Percentiles rank a stretch among this genome's conserved stretches.
Evolutionary conservation across 2,329 filamentous ascomycete species (phyloP).

Genomic region (Cladosporium sphaerospermum): DNA sequence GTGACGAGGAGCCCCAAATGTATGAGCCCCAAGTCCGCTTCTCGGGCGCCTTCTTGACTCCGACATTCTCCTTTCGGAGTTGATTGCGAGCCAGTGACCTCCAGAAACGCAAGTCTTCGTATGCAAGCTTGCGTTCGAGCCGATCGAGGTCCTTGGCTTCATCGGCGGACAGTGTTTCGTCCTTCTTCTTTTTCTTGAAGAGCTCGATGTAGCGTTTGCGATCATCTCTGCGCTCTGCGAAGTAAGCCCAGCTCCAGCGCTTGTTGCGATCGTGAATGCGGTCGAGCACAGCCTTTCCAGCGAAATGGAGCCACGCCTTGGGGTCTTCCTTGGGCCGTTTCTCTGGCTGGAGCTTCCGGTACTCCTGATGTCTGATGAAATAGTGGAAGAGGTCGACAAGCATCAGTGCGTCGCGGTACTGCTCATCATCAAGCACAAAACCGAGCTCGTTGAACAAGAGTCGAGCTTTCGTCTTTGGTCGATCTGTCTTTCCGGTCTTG

Average conservation of each 20-base stretch:
- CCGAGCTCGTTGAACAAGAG: slow-evolving; percentile 96
- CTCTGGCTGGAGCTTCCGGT: slow-evolving; percentile 87
- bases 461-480: slow-evolving; percentile 82
- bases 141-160: slow-evolving; percentile 67
- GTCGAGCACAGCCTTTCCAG: slow-evolving; percentile 76
- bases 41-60: slow-evolving; percentile 66
- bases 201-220: slow-evolving; percentile 82
- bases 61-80: slow-evolving; percentile 88
- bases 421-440: slow-evolving; percentile 92
- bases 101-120: slow-evolving; percentile 97
- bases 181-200: slow-evolving; percentile 85
- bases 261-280: slow-evolving; percentile 95
- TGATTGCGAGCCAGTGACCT: slow-evolving; percentile 89
- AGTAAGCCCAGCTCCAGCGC: slow-evolving; percentile 93
- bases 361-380: slow-evolving; percentile 95
- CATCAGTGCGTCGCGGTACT: slow-evolving; percentile 96
- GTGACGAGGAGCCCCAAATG: slow-evolving; percentile 68
- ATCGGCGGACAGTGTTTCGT: slow-evolving; percentile 58
- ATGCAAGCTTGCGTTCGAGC: slow-evolving; percentile 81
- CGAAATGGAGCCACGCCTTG: slow-evolving; percentile 85
- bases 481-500: slow-evolving; percentile 74
- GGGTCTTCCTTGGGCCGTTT: slow-evolving; percentile 82
- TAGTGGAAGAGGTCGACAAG: slow-evolving; percentile 98
- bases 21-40: slow-evolving; percentile 87
- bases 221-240: slow-evolving; percentile 86